Conservation (phyloP, 2,329 filamentous ascomycete species). For the Fusarium irregulare region DNA sequence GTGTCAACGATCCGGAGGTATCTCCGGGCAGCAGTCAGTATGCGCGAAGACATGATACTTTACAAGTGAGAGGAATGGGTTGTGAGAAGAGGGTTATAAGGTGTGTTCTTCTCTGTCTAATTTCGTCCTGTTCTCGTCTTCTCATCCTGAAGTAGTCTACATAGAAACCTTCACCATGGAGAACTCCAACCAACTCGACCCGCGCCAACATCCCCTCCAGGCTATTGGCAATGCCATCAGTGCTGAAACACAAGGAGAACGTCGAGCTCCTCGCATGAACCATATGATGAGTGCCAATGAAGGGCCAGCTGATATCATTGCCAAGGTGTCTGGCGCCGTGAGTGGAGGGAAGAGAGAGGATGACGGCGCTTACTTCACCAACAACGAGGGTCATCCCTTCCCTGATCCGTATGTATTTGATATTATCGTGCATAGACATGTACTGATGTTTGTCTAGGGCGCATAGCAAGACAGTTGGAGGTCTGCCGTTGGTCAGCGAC, state of each 20-base stretch:
- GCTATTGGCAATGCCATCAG: constrained; percentile 9
- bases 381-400: constrained; percentile 3
- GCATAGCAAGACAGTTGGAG: constrained; percentile 11
- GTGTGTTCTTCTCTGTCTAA: background rate
- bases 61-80: background rate
- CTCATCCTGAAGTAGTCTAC: background rate
- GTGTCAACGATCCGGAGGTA: constrained; percentile 1
- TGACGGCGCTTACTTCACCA: constrained; percentile 9
- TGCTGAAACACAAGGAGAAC: background rate
- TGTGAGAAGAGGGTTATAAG: background rate
- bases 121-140: background rate
- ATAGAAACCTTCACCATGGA: background rate
- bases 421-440: accelerated
- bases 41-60: background rate
- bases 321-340: constrained; percentile 4
- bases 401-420: background rate
- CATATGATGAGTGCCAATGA: constrained; percentile 3
- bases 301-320: constrained; percentile 3
- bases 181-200: constrained; percentile 17
- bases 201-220: background rate
- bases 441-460: background rate
- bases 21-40: background rate
- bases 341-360: constrained; percentile 6
- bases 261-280: background rate
- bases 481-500: background rate